Evolutionary conservation across 1,139 yeast genomes (phyloP).

Genomic region (Pneumocystis canis): DNA sequence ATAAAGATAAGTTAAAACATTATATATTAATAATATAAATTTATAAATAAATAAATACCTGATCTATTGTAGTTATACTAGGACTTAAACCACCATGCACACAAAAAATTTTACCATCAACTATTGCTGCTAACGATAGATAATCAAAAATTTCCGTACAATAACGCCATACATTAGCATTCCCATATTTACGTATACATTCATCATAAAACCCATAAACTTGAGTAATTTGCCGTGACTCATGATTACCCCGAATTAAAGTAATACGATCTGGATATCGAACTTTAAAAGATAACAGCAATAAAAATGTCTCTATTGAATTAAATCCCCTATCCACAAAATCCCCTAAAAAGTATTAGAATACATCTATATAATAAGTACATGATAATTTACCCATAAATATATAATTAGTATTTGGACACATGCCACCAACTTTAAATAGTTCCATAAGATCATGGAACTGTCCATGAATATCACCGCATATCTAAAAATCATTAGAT

Average conservation of each 20-base stretch:
- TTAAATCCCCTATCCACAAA: slow-evolving; percentile 93
- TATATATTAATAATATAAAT: background rate
- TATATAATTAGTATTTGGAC: slow-evolving; percentile 67
- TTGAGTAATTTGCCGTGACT: slow-evolving; percentile 90
- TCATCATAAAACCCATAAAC: slow-evolving; percentile 98
- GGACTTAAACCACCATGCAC: slow-evolving; percentile 96
- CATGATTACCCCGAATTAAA: slow-evolving; percentile 91
- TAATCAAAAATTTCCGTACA: slow-evolving; percentile 77
- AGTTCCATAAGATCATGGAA: slow-evolving; percentile 83
- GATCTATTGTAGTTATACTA: slow-evolving; percentile 75
- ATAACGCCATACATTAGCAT: slow-evolving; percentile 84
- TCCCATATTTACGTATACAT: slow-evolving; percentile 86
- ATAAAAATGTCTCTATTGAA: slow-evolving; percentile 75
- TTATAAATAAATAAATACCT: slow-evolving; percentile 5
- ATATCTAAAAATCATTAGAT: slow-evolving; percentile 31
- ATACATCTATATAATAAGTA: background rate
- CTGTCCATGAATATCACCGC: slow-evolving; percentile 98
- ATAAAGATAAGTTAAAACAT: background rate
- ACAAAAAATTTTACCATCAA: slow-evolving; percentile 71
- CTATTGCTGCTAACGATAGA: slow-evolving; percentile 83
- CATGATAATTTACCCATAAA: slow-evolving; percentile 41
- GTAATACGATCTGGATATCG: slow-evolving; percentile 90
- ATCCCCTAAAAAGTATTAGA: slow-evolving; percentile 23
- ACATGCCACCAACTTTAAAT: slow-evolving; percentile 76
- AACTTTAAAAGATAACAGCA: slow-evolving; percentile 62